Conservation (phyloP, 1,284 basidiomycete genomes). For the Athelia sp. region DNA sequence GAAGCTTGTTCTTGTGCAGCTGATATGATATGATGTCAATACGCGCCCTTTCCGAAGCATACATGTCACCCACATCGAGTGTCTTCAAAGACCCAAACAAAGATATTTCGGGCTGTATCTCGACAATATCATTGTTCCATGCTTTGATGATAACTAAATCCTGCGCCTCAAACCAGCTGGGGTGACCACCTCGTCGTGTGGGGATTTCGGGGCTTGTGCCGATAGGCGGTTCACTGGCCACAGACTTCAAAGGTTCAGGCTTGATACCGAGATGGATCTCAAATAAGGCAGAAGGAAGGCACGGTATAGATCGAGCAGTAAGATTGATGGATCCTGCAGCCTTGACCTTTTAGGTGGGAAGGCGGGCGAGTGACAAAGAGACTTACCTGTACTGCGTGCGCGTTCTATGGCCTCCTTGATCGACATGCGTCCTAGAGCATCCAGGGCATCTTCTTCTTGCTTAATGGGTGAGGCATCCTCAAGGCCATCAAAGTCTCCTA, state of each 20-base stretch:
- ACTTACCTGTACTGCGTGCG: conserved; percentile 67
- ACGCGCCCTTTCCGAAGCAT: conserved; percentile 1
- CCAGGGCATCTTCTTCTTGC: conserved; percentile 38
- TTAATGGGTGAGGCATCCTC: conserved; percentile 41
- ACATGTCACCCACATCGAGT: conserved; percentile 52
- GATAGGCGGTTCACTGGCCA: conserved; percentile 55
- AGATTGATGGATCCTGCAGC: conserved; percentile 66
- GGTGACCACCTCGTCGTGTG: conserved; percentile 30
- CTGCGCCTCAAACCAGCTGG: conserved; percentile 75
- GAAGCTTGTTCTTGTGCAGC: conserved; percentile 71
- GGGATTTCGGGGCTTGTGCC: conserved; percentile 34
- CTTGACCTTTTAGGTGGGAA: conserved; percentile 41
- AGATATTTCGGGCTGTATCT: conserved; percentile 74
- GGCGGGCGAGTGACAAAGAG: conserved; percentile 20
- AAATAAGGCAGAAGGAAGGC: conserved; percentile 73
- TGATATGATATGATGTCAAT: conserved; percentile 22
- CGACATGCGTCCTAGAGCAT: conserved; percentile 63
- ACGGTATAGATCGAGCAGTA: conserved; percentile 61
- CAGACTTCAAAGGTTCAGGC: conserved; percentile 57
- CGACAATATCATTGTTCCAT: conserved; percentile 71
- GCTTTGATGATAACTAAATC: conserved; percentile 70
- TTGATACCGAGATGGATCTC: conserved; percentile 72
- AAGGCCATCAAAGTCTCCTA: conserved; percentile 29
- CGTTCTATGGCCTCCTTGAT: conserved; percentile 72
- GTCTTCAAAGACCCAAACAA: conserved; percentile 76